Conservation (phyloP, 202 grass and related monocot species). For the Carex sylvatica region DNA sequence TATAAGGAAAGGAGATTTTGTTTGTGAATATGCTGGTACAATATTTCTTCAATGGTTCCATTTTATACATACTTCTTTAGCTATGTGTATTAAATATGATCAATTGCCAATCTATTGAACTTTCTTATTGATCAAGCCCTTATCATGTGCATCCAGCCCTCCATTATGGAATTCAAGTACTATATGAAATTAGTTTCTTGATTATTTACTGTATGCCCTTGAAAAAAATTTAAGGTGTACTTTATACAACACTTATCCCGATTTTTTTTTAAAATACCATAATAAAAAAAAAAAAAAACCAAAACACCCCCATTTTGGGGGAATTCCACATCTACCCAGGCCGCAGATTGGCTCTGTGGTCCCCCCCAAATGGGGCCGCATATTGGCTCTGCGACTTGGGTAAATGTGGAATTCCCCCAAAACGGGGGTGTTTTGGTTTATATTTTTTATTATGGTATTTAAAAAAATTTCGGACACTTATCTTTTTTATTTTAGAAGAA, state of each 20-base stretch:
- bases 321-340: no score
- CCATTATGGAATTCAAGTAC: not conserved
- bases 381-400: no score
- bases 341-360: no score
- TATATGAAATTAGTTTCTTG: not conserved
- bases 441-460: no score
- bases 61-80: not conserved
- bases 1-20: constrained; percentile 39
- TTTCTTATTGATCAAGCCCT: not conserved
- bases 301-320: no score
- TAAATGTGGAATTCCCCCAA: no score
- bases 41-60: not conserved
- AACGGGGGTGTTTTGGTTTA: no score
- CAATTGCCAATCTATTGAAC: not conserved
- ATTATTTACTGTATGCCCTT: not conserved
- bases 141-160: not conserved
- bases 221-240: not conserved
- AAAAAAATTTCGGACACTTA: no score
- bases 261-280: no score
- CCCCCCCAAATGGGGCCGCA: no score
- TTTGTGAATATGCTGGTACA: constrained; percentile 83
- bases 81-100: not conserved
- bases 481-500: not conserved
- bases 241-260: not conserved
- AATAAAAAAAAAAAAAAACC: no score